These are phyloP conservation scores for Globisporangium takayamanum DNA, from an alignment of 352 stramenopile genomes.

Conservation along the genomic window DNA sequence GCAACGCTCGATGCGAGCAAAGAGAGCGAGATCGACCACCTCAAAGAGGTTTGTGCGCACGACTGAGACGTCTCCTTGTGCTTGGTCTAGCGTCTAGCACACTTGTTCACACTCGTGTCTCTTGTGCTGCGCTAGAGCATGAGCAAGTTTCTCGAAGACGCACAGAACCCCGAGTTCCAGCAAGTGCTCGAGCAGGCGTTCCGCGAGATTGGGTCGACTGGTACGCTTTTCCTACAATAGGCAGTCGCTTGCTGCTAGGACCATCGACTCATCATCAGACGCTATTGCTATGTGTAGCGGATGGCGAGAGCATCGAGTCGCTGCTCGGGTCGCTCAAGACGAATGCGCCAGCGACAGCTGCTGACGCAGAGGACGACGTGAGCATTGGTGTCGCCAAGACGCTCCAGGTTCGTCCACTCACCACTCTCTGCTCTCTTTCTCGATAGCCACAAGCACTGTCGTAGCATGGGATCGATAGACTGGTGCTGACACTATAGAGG, in stretches of 20 bases:
- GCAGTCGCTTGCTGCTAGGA: not conserved
- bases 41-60: slow-evolving; percentile 45
- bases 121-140: slow-evolving; percentile 44
- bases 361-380: slow-evolving; percentile 61
- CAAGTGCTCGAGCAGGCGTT: slow-evolving; percentile 83
- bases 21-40: slow-evolving; percentile 46
- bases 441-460: too few relatives aligned
- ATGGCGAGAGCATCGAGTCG: slow-evolving; percentile 64
- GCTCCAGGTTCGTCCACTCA: slow-evolving; percentile 41
- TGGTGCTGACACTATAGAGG: not conserved
- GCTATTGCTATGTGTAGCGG: slow-evolving; percentile 20
- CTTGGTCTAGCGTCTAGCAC: not conserved
- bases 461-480: too few relatives aligned
- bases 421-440: not conserved
- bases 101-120: not conserved
- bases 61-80: not conserved
- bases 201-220: slow-evolving; percentile 65
- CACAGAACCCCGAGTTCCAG: slow-evolving; percentile 85
- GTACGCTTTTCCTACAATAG: slow-evolving; percentile 16
- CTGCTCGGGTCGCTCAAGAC: slow-evolving; percentile 53
- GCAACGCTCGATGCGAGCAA: slow-evolving; percentile 38
- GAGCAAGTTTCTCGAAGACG: slow-evolving; percentile 80
- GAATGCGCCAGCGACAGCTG: slow-evolving; percentile 2
- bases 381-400: slow-evolving; percentile 81
- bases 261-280: slow-evolving; percentile 4